Evolutionary conservation across 768 basidiomycete species (phyloP), one percentile per base, ranked within the genome.

Genomic region (Naganishia kalamii): DNA sequence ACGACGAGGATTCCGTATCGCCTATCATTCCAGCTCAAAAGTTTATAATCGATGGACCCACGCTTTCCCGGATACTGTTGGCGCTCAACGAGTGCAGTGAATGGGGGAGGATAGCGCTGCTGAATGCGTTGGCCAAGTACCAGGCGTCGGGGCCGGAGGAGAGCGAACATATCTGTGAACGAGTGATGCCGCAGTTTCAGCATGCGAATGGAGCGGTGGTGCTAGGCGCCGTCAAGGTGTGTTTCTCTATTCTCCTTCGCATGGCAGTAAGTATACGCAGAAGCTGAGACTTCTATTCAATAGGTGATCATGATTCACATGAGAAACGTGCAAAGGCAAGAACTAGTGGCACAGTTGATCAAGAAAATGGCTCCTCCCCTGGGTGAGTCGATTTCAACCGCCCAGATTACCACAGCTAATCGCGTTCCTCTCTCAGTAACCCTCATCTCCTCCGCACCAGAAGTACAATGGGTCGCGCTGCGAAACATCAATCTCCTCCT

Each of bases 241-340:
- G 81, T 77, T 10, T 4, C 19, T 30, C 13, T 32, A 19, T 33
- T 44, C 25, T 44, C 8, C 3, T 29, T n/a, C 21, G 8, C 11
- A 4, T 17, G 21, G 41, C 43, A 23, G n/a, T 33, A 33, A 44
- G 7, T 21, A 5, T 10, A 57, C 19, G 17, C 15, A 1, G 13
- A 43, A 48, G 40, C 57, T 44, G 49, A 44, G 37, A n/a, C 1
- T 35, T 44, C 41, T 29, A 44, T 65, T 0, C 10, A 10, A 25
- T 68, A 92, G 90, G 94, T 92, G 50, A 87, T 98, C 69, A 96
- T 97, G 92, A 92, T 96, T 67, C 94, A 98, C 77, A 89, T 98
- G 82, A 88, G 89, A 43, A 80, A 83, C 35, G 88, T 96, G 21
- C 82, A 80, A 37, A 80, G 90, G 63, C 91, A 93, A 59, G 91